Conservation (phyloP, 768 basidiomycete genomes). For the Suillus occidentalis region DNA sequence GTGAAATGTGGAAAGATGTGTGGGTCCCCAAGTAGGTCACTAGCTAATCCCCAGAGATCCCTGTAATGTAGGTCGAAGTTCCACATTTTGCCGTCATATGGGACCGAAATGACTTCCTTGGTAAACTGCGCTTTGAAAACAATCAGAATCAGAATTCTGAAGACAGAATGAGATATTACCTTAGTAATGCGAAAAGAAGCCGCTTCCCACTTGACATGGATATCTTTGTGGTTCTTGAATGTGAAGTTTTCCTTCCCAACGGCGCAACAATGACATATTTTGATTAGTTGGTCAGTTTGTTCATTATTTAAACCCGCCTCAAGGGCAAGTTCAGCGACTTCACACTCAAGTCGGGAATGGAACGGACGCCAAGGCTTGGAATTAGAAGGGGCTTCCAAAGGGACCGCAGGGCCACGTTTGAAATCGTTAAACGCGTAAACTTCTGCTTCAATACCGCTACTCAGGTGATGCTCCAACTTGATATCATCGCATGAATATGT, state of each 20-base stretch:
- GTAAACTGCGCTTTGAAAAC: constrained; percentile 12
- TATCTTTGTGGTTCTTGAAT: constrained; percentile 18
- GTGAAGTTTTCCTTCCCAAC: constrained; percentile 14
- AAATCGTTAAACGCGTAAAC: constrained; percentile 20
- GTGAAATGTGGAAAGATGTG: constrained; percentile 21
- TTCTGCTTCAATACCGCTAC: constrained; percentile 6
- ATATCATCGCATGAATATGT: neutral
- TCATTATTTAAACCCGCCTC: constrained; percentile 20
- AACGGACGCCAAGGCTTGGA: constrained; percentile 34
- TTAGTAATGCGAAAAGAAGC: constrained; percentile 10
- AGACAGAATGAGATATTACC: neutral
- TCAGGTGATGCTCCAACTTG: constrained; percentile 17
- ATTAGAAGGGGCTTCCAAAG: neutral
- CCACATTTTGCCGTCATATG: constrained; percentile 20
- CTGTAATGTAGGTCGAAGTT: constrained; percentile 5
- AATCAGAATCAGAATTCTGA: neutral
- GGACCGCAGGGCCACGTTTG: neutral
- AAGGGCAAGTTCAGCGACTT: constrained; percentile 28
- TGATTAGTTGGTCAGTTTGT: constrained; percentile 20
- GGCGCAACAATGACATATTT: neutral
- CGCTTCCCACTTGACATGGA: constrained; percentile 23
- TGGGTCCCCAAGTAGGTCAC: constrained; percentile 29
- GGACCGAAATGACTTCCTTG: neutral
- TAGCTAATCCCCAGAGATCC: constrained; percentile 28
- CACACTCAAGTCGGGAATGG: constrained; percentile 27